Evolutionary conservation across 2,329 filamentous ascomycete genomes (phyloP).

Genomic region (Claviceps fusiformis): DNA sequence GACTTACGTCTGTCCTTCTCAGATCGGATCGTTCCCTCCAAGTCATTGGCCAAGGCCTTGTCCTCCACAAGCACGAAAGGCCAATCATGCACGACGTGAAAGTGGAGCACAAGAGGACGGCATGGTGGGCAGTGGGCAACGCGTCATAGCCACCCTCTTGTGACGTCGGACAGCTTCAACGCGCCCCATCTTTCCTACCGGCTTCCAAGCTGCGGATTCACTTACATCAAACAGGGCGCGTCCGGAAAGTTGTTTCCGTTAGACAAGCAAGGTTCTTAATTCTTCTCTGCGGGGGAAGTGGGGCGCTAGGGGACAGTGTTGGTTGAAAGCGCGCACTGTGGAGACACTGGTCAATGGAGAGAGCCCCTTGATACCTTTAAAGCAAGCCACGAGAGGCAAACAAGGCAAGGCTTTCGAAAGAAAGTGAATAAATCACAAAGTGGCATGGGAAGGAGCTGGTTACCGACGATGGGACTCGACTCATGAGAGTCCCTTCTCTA

Average conservation of each 20-base stretch:
- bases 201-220: not conserved
- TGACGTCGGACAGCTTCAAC: conserved; percentile 3
- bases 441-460: too few species aligned
- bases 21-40: not conserved
- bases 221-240: not conserved
- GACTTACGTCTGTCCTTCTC: conserved; percentile 1
- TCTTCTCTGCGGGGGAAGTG: not conserved
- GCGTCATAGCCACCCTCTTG: conserved; percentile 5
- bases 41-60: conserved; percentile 1
- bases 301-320: not conserved
- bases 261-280: not conserved
- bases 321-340: too few species aligned
- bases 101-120: conserved; percentile 1
- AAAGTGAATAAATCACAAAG: too few species aligned
- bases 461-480: too few species aligned
- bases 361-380: not conserved
- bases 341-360: too few species aligned
- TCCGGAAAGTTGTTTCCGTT: conserved; percentile 1
- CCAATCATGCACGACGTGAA: not conserved
- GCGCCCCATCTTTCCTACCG: not conserved
- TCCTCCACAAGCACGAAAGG: not conserved
- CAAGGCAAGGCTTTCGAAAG: too few species aligned
- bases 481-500: too few species aligned
- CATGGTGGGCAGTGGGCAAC: not conserved
- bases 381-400: too few species aligned